Conservation (phyloP, 108 stramenopile species). For the Pseudonitzschia multistriata region DNA sequence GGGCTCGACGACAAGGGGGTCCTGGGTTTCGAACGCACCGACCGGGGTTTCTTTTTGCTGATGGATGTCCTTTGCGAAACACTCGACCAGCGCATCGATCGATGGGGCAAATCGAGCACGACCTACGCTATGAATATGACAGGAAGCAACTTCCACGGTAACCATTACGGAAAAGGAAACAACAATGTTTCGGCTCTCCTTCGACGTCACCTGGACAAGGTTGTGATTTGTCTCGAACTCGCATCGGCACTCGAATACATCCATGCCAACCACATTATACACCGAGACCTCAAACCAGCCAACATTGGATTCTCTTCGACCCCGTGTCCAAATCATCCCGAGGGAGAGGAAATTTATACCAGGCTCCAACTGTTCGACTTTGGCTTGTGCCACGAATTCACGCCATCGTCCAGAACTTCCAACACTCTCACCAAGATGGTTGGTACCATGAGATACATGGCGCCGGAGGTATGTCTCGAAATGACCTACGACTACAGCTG, state of each 20-base stretch:
- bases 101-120: constrained; percentile 34
- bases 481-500: constrained; percentile 60
- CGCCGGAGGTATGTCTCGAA: constrained; percentile 66
- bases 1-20: constrained; percentile 54
- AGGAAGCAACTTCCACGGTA: no score
- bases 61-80: constrained; percentile 44
- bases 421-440: constrained; percentile 20
- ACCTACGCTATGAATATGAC: background rate
- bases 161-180: background rate
- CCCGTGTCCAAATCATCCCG: background rate
- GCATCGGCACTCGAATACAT: constrained; percentile 37
- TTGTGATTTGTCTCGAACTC: constrained; percentile 18
- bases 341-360: background rate
- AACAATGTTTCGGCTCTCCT: background rate
- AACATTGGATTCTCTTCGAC: constrained; percentile 33
- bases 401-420: background rate
- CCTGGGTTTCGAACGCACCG: constrained; percentile 26
- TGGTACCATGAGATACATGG: constrained; percentile 67
- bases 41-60: constrained; percentile 53
- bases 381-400: constrained; percentile 20
- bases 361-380: constrained; percentile 16
- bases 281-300: constrained; percentile 36
- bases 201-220: background rate
- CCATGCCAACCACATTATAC: constrained; percentile 24
- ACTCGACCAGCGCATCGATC: constrained; percentile 39